Evolutionary conservation across 1,284 basidiomycete genomes (phyloP).

Genomic region (Apiotrichum domesticum): DNA sequence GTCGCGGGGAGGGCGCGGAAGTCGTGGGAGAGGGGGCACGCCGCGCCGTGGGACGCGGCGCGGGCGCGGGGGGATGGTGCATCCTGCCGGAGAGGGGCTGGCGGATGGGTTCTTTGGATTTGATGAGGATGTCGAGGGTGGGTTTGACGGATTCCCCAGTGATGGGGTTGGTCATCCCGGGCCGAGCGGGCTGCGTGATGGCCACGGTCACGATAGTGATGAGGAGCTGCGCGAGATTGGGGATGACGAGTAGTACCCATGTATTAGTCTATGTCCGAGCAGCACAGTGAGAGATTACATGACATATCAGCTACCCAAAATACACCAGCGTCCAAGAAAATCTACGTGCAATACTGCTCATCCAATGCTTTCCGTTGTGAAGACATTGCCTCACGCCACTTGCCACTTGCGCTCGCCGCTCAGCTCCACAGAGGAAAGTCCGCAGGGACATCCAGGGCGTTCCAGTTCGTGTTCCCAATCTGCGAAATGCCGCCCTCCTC

Average conservation of each 20-base stretch:
- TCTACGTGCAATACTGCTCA: not conserved
- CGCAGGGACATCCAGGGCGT: slow-evolving; percentile 34
- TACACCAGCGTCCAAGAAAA: too few relatives aligned
- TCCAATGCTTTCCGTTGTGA: not conserved
- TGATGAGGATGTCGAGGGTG: not conserved
- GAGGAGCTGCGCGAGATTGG: too few relatives aligned
- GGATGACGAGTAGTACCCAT: too few relatives aligned
- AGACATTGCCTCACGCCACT: too few relatives aligned
- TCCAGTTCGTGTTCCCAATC: slow-evolving; percentile 25
- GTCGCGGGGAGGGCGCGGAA: slow-evolving; percentile 10
- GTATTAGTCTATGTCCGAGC: too few relatives aligned
- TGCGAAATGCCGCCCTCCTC: slow-evolving; percentile 33
- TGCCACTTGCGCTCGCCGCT: not conserved
- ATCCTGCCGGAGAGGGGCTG: not conserved
- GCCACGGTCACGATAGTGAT: too few relatives aligned
- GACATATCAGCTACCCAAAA: too few relatives aligned
- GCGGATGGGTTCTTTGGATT: not conserved
- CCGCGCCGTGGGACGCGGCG: not conserved
- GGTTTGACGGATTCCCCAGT: not conserved
- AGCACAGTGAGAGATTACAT: too few relatives aligned
- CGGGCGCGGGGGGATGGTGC: not conserved
- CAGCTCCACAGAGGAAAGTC: slow-evolving; percentile 42
- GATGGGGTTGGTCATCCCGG: too few relatives aligned
- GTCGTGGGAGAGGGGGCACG: not conserved
- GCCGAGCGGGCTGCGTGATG: too few relatives aligned